Conservation (phyloP, 768 basidiomycete genomes). For the Termitomyces sp. region DNA sequence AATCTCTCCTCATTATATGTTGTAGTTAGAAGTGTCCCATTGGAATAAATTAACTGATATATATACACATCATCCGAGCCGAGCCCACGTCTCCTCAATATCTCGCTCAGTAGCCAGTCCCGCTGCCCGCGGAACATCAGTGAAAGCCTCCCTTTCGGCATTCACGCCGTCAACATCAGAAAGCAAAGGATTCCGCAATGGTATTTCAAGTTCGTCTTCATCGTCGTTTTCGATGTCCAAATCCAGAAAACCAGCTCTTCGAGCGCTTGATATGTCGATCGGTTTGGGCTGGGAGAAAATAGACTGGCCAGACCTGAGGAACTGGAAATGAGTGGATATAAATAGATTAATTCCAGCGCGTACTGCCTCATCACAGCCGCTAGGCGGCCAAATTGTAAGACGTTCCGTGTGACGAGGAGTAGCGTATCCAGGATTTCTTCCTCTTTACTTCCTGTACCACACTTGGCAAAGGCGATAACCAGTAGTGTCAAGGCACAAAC, state of each 20-base stretch:
- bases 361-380: slow-evolving; percentile 94
- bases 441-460: slow-evolving; percentile 77
- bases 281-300: slow-evolving; percentile 85
- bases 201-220: slow-evolving; percentile 55
- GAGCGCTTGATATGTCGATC: slow-evolving; percentile 73
- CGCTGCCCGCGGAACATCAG: slow-evolving; percentile 58
- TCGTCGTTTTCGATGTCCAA: slow-evolving; percentile 67
- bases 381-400: slow-evolving; percentile 87
- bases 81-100: slow-evolving; percentile 68
- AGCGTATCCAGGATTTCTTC: slow-evolving; percentile 94
- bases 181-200: slow-evolving; percentile 54
- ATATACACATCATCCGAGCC: slow-evolving; percentile 36
- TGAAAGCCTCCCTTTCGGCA: slow-evolving; percentile 27
- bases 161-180: slow-evolving; percentile 43
- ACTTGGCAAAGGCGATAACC: slow-evolving; percentile 84
- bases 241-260: slow-evolving; percentile 67
- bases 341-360: slow-evolving; percentile 25
- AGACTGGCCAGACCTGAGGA: slow-evolving; percentile 73
- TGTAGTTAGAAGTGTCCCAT: slow-evolving; percentile 8
- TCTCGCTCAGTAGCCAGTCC: slow-evolving; percentile 55
- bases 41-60: slow-evolving; percentile 5
- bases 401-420: slow-evolving; percentile 86
- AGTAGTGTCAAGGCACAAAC: slow-evolving; percentile 90
- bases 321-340: background rate
- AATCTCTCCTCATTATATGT: slow-evolving; percentile 1